Percentiles rank a stretch among this genome's conserved stretches.
Conservation (phyloP, 345 rosid species). For the Stellera chamaejasme region DNA sequence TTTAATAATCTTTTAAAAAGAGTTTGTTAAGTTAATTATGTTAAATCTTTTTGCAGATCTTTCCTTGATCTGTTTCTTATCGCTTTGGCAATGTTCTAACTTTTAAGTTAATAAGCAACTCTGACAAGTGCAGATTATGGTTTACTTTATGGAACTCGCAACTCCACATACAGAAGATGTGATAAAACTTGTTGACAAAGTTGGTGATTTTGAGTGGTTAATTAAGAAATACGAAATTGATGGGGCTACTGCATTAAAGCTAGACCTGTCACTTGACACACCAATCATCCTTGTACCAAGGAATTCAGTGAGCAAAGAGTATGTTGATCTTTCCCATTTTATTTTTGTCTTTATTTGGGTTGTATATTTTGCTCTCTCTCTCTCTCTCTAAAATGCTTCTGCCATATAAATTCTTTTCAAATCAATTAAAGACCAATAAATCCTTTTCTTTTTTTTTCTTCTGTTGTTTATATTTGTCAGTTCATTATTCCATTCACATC, state of each 20-base stretch:
- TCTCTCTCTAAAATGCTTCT: neutral
- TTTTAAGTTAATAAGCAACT: constrained; percentile 4
- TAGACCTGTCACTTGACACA: constrained; percentile 91
- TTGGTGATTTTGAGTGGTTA: constrained; percentile 97
- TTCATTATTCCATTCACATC: too few relatives aligned
- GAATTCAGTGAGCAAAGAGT: constrained; percentile 90
- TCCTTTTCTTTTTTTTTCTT: too few relatives aligned
- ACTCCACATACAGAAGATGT: constrained; percentile 92
- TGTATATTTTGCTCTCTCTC: neutral
- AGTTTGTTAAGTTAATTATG: neutral
- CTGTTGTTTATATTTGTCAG: too few relatives aligned
- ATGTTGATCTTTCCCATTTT: constrained; percentile 21
- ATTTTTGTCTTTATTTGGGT: neutral
- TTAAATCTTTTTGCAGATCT: constrained; percentile 1
- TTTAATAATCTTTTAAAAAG: neutral
- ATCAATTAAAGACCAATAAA: neutral
- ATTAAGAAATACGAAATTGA: constrained; percentile 93
- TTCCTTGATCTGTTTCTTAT: constrained; percentile 8
- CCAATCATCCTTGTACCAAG: constrained; percentile 85
- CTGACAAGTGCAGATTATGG: constrained; percentile 54
- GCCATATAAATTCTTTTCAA: neutral
- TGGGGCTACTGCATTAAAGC: constrained; percentile 86
- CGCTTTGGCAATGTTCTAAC: neutral
- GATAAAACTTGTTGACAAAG: constrained; percentile 92
- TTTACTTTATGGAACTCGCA: constrained; percentile 92